Evolutionary conservation across 805 yeast genomes (phyloP).

Genomic region (Suhomyces prunicola): DNA sequence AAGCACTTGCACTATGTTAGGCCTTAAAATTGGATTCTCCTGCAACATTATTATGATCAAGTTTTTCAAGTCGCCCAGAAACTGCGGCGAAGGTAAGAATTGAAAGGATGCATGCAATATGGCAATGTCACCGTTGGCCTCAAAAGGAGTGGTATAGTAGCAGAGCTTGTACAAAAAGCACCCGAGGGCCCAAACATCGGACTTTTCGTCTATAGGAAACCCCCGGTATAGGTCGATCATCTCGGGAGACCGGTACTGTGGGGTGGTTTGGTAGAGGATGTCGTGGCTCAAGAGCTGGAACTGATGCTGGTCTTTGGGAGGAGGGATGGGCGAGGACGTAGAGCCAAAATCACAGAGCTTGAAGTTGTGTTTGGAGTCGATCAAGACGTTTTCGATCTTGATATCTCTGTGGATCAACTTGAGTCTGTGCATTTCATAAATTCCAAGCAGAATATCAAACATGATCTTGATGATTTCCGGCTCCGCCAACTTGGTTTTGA

Average conservation of each 20-base stretch:
- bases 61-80: conserved; percentile 68
- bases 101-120: conserved; percentile 79
- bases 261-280: conserved; percentile 86
- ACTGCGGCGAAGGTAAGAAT: conserved; percentile 68
- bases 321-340: conserved; percentile 61
- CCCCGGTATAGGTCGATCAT: conserved; percentile 88
- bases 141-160: conserved; percentile 94
- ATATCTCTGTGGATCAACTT: conserved; percentile 88
- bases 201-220: conserved; percentile 82
- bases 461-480: conserved; percentile 77
- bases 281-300: conserved; percentile 79
- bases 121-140: conserved; percentile 81
- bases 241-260: conserved; percentile 93
- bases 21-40: conserved; percentile 78
- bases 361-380: conserved; percentile 64
- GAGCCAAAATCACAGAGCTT: conserved; percentile 95
- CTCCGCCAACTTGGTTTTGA: conserved; percentile 74
- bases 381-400: conserved; percentile 90
- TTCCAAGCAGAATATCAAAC: conserved; percentile 75
- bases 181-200: conserved; percentile 97
- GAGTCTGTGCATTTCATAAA: conserved; percentile 79
- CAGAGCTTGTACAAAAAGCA: conserved; percentile 86
- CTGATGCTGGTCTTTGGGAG: conserved; percentile 73
- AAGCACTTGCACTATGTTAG: conserved; percentile 81
- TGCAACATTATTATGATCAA: conserved; percentile 76